phyloP scores from a whole-genome alignment of 345 rosid species.

The Syzygium aqueum region DNA sequence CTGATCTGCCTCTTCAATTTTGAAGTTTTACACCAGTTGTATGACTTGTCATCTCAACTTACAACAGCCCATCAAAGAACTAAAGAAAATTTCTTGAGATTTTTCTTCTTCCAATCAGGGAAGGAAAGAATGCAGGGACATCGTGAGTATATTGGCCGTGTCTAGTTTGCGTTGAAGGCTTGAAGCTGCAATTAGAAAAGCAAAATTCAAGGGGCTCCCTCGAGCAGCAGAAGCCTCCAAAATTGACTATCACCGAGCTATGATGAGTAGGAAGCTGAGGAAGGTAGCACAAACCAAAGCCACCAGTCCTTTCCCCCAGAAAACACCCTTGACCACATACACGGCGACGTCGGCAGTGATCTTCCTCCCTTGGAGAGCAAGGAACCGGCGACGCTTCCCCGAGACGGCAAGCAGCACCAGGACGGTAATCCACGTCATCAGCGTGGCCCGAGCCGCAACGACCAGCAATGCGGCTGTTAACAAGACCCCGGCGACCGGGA shows the following conservation, averaged over 20 bases:
- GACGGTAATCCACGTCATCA: conserved; percentile 45
- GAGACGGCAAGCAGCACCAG: conserved; percentile 37
- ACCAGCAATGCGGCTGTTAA: conserved; percentile 7
- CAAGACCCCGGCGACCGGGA: conserved; percentile 17
- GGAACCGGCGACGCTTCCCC: conserved; percentile 34
- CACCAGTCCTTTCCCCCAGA: conserved; percentile 4
- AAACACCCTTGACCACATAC: conserved; percentile 13
- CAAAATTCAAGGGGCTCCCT: not conserved
- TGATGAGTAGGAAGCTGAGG: conserved; percentile 4
- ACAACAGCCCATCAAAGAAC: not conserved
- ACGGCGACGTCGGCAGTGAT: conserved; percentile 32
- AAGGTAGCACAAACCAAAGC: conserved; percentile 11
- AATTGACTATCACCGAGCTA: not conserved
- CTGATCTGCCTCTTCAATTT: not conserved
- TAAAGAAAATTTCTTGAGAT: not conserved
- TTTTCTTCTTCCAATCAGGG: not conserved
- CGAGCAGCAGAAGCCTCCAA: not conserved
- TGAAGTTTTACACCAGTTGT: not conserved
- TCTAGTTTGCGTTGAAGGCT: not conserved
- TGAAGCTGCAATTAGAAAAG: not conserved
- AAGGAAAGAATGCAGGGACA: not conserved
- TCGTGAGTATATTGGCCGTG: not conserved
- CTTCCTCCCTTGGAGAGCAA: conserved; percentile 33
- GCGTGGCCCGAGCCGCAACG: conserved; percentile 36
- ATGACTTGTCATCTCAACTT: not conserved